Evolutionary conservation across 2,329 filamentous ascomycete genomes (phyloP).

Genomic region (Ophiosphaerella herpotricha): DNA sequence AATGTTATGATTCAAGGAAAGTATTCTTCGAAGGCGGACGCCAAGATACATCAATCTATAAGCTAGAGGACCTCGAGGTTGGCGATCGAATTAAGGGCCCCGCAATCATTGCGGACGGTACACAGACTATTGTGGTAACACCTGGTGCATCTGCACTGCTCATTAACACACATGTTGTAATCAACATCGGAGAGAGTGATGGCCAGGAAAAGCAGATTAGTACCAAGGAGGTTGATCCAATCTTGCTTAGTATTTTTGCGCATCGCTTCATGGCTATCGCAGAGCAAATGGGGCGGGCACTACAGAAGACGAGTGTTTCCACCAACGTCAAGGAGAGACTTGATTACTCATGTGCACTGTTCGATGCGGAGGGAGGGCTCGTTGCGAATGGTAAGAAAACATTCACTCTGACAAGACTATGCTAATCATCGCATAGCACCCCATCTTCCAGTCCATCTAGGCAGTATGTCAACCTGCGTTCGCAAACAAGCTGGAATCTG

Average conservation of each 20-base stretch:
- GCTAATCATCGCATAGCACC: conserved; percentile 57
- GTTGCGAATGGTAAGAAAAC: conserved; percentile 66
- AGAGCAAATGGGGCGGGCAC: conserved; percentile 78
- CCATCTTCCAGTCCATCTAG: conserved; percentile 79
- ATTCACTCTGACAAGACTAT: neutral
- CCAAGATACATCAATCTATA: conserved; percentile 79
- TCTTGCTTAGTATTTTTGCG: conserved; percentile 77
- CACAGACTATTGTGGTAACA: conserved; percentile 89
- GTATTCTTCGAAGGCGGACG: conserved; percentile 88
- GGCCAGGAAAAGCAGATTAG: conserved; percentile 53
- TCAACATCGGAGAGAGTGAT: conserved; percentile 72
- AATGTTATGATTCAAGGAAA: conserved; percentile 67
- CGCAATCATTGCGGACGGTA: conserved; percentile 83
- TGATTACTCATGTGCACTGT: conserved; percentile 82
- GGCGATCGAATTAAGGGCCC: conserved; percentile 78
- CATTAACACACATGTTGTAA: conserved; percentile 84
- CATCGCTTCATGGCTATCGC: conserved; percentile 86
- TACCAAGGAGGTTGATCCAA: conserved; percentile 69
- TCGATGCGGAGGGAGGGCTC: conserved; percentile 74
- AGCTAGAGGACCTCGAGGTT: conserved; percentile 72
- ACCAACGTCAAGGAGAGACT: conserved; percentile 82
- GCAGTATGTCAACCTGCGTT: conserved; percentile 85
- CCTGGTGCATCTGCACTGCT: conserved; percentile 77
- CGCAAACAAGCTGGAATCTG: conserved; percentile 79
- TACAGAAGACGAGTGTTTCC: conserved; percentile 80